Base-by-base conservation (phyloP, 129 eudicot species). In the Pittosporum tobira region DNA sequence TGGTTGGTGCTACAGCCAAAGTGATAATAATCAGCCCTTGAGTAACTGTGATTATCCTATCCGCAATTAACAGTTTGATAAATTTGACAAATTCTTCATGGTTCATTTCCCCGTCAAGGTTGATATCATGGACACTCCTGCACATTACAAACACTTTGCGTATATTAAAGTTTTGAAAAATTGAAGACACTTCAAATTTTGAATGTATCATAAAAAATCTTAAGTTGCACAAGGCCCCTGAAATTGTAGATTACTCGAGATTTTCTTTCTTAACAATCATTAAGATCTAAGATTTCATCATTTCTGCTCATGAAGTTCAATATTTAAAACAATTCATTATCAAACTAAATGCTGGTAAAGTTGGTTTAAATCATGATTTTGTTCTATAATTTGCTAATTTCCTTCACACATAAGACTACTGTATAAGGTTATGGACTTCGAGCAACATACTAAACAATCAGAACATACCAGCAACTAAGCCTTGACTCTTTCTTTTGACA, bases 61-160 rank as follows among this genome's bases (percentile, higher is more conserved):
- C 95, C 7, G 76, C 79, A 8, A 94, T 83, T 66, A 86, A 61
- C 43, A 40, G 57, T 43, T 64, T 60, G 16, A 83, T 61, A 59
- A 91, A 91, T 65, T 78, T 77, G 25, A 28, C 79, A 67, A 86
- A 86, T 52, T 91, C 98, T 72, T 83, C 87, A 18, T 75, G 94
- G 71, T 86, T 68, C 20, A 91, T 81, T 51, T 74, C 90, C 21
- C 85, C 88, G 12, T 91, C 90, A 48, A 81, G 83, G 75, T 91
- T 69, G 12, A 91, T 63, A 63, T 91, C 95, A n/a, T n/a, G n/a
- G n/a, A 62, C 83, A 68, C 51, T 80, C 94, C 98, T 90, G 78
- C 25, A 25, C 3, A 51, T 8, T n/a, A 22, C 0, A 50, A 10
- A 25, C 59, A 38, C 15, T 28, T 28, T n/a, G 2, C 57, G 28